phyloP scores from a whole-genome alignment of 805 yeast genomes.

The Cephaloascus albidus region DNA sequence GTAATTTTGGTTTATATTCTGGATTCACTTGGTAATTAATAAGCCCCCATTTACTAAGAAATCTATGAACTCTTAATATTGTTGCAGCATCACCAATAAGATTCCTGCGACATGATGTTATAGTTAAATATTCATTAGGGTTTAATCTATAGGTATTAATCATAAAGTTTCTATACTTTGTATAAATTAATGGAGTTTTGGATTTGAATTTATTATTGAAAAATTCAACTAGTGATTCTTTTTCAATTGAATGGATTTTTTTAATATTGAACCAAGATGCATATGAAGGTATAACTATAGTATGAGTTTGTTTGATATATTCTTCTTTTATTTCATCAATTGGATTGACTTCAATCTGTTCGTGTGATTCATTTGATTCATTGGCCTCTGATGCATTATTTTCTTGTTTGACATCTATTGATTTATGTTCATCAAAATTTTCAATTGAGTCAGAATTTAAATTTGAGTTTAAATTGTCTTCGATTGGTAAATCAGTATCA shows the following conservation, averaged over 20 bases:
- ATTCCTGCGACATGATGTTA: conserved; percentile 86
- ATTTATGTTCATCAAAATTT: too few species aligned
- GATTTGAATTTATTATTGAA: conserved; percentile 63
- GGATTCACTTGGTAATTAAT: conserved; percentile 89
- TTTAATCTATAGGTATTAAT: conserved; percentile 79
- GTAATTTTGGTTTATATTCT: conserved; percentile 55
- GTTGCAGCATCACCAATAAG: conserved; percentile 90
- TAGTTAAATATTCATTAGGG: conserved; percentile 82
- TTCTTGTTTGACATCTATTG: neutral
- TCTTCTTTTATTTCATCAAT: conserved; percentile 6
- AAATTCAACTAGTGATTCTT: conserved; percentile 80
- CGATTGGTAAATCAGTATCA: too few species aligned
- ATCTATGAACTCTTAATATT: conserved; percentile 73
- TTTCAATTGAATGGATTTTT: conserved; percentile 68
- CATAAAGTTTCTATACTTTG: conserved; percentile 81
- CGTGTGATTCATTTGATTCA: conserved; percentile 2
- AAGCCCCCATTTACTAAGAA: conserved; percentile 85
- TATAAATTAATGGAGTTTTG: conserved; percentile 76
- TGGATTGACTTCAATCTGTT: conserved; percentile 6
- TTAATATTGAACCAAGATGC: conserved; percentile 77
- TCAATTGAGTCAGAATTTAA: too few species aligned
- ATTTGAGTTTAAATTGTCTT: too few species aligned
- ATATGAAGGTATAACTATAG: conserved; percentile 80
- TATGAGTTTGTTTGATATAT: conserved; percentile 56
- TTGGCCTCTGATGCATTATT: conserved; percentile 1